These are phyloP conservation scores for Protea cynaroides DNA, from an alignment of 164 flowering plant species.

Conservation along the genomic window DNA sequence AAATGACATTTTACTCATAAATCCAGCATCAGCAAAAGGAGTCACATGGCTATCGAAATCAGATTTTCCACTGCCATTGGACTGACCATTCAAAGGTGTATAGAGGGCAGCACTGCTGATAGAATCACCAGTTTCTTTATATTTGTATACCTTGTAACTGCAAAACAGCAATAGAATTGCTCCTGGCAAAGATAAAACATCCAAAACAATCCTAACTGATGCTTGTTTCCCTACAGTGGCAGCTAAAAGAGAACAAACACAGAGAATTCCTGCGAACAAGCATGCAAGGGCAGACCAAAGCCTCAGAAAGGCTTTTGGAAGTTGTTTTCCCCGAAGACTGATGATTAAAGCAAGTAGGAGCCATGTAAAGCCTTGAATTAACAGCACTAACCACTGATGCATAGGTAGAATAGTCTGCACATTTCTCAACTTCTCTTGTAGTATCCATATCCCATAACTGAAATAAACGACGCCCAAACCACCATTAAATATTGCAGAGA, in stretches of 20 bases:
- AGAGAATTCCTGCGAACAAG: slow-evolving; percentile 25
- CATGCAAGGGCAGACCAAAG: slow-evolving; percentile 25
- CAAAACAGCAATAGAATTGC: slow-evolving; percentile 29
- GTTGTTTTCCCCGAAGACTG: slow-evolving; percentile 13
- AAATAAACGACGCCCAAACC: slow-evolving; percentile 26
- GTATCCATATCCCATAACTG: slow-evolving; percentile 22
- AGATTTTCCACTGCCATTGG: slow-evolving; percentile 6
- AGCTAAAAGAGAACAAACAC: slow-evolving; percentile 19
- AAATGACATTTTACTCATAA: slow-evolving; percentile 42
- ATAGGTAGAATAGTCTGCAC: slow-evolving; percentile 21
- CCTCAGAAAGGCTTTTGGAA: slow-evolving; percentile 14
- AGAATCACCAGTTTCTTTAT: not conserved
- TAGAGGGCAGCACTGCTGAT: slow-evolving; percentile 10
- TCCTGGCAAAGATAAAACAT: slow-evolving; percentile 33
- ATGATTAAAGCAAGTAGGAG: slow-evolving; percentile 17
- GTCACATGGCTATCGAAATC: slow-evolving; percentile 27
- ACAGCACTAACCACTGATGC: slow-evolving; percentile 24
- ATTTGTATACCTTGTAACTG: slow-evolving; percentile 9
- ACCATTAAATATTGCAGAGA: slow-evolving; percentile 23
- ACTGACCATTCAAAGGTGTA: slow-evolving; percentile 24
- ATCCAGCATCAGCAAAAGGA: slow-evolving; percentile 46
- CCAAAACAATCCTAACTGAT: slow-evolving; percentile 21
- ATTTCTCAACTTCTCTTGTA: slow-evolving; percentile 11
- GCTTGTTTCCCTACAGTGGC: slow-evolving; percentile 3
- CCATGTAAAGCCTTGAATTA: slow-evolving; percentile 40